These are phyloP conservation scores for Agarophyton chilense DNA, from an alignment of 23 red algal species.

Conservation along the genomic window DNA sequence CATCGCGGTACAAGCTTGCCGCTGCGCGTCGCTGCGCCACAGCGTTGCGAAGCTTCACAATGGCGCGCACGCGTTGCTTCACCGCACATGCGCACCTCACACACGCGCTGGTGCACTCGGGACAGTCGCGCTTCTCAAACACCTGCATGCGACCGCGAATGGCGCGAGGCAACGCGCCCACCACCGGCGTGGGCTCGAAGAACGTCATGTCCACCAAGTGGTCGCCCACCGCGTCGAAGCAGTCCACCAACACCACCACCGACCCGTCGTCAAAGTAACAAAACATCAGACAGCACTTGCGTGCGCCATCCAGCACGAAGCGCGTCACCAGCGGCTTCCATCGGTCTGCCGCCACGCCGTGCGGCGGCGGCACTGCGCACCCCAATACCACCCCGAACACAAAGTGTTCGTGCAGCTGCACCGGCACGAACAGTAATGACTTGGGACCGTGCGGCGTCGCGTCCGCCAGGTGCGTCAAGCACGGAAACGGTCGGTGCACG, in stretches of 20 bases:
- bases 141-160: slow-evolving; percentile 33
- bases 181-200: slow-evolving; percentile 46
- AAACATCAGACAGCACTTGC: slow-evolving; percentile 50
- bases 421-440: slow-evolving; percentile 23
- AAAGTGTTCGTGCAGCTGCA: slow-evolving; percentile 48
- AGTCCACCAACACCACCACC: slow-evolving; percentile 27
- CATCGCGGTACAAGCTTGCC: slow-evolving; percentile 13
- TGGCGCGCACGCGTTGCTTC: slow-evolving; percentile 22
- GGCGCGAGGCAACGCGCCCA: slow-evolving; percentile 26
- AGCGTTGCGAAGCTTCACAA: slow-evolving; percentile 25
- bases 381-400: slow-evolving; percentile 50
- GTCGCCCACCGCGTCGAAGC: slow-evolving; percentile 45
- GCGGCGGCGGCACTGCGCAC: slow-evolving; percentile 33
- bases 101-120: slow-evolving; percentile 12
- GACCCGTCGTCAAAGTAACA: slow-evolving; percentile 29
- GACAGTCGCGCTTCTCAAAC: slow-evolving; percentile 49
- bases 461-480: slow-evolving; percentile 20
- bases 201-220: slow-evolving; percentile 41
- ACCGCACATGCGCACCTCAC: slow-evolving; percentile 20
- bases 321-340: slow-evolving; percentile 37
- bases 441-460: slow-evolving; percentile 5
- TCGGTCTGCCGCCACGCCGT: slow-evolving; percentile 11
- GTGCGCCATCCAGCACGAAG: slow-evolving; percentile 24
- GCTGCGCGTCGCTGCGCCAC: not conserved
- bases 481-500: slow-evolving; percentile 8